Evolutionary conservation across 352 stramenopile genomes (phyloP).

Genomic region (Phytophthora palmivora): DNA sequence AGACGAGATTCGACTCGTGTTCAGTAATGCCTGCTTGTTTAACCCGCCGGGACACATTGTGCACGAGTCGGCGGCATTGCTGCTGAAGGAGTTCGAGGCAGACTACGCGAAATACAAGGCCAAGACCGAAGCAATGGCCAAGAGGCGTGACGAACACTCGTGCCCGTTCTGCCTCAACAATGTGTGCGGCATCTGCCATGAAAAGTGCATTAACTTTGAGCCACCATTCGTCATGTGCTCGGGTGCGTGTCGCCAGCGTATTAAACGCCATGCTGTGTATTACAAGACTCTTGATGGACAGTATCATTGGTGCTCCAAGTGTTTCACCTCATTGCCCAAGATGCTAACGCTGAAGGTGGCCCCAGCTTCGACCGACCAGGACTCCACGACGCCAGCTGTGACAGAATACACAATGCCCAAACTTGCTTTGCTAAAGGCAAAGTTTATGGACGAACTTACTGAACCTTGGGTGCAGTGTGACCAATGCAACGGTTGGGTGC

Average conservation of each 20-base stretch:
- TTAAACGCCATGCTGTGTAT: constrained; percentile 96
- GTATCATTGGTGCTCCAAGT: constrained; percentile 97
- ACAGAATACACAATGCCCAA: constrained; percentile 64
- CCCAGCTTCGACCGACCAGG: constrained; percentile 6
- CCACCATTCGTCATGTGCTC: constrained; percentile 98
- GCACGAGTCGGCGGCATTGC: constrained; percentile 63
- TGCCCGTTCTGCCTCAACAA: constrained; percentile 93
- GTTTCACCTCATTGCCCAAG: constrained; percentile 83
- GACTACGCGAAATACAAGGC: constrained; percentile 60
- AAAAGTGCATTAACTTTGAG: constrained; percentile 98
- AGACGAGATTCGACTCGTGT: constrained; percentile 83
- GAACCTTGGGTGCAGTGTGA: constrained; percentile 95
- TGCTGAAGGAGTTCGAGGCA: constrained; percentile 77
- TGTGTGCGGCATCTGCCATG: constrained; percentile 96
- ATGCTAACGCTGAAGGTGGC: constrained; percentile 41
- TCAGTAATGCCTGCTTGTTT: constrained; percentile 87
- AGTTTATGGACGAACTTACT: constrained; percentile 94
- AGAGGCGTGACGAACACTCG: constrained; percentile 76
- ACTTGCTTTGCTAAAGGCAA: constrained; percentile 90
- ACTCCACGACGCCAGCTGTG: constrained; percentile 4
- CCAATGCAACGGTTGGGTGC: constrained; percentile 83
- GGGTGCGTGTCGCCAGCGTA: constrained; percentile 94
- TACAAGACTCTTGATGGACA: constrained; percentile 95
- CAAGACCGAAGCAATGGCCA: constrained; percentile 49
- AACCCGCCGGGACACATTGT: constrained; percentile 83